Base-by-base conservation (phyloP, 371 early-diverging fungal species). In the Syncephalastrum sp. region DNA sequence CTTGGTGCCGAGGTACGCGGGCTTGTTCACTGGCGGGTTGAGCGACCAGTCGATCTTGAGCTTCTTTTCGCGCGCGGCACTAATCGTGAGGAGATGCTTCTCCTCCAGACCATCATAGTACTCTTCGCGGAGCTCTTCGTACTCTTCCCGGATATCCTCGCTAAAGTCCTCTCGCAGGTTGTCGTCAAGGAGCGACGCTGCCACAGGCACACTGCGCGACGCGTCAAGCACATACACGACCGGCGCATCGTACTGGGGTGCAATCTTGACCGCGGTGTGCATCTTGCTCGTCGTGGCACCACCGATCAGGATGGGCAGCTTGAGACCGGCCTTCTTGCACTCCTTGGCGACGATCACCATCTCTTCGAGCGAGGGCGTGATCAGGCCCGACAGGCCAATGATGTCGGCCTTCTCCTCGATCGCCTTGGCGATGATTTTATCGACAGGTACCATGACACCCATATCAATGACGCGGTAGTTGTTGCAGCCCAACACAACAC, bases 211-310 rank as follows among this genome's bases (percentile, higher is more conserved):
- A 56, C 84, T 82, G 59, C 90, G 84, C 57, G 92, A 91, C 6
- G 92, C 92, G 69, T 92, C 92, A 50, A 92, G 68, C 1, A 86
- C 85, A 47, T 92, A 88, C 17, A 92, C 77, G 4, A 77, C 88
- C 0, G 92, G 90, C 21, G 70, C 54, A 5, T 72, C 63, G 68
- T 92, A 92, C 38, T 91, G 85, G 21, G 96, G 96, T 0, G 93
- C 88, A 60, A 96, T 94, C 74, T 96, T 96, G 50, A 96, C 96
- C 10, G 96, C 95, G 0, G 95, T 95, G 68, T 96, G 96, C 69
- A 93, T 93, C 73, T 93, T 94, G 63, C 91, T 90, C 3, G 96
- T 96, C 1, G 96, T 96, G 2, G 96, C 96, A 44, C 96, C 96
- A 47, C 96, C 96, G 57, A 96, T 93, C 42, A 96, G 70, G 53